A percentile compares a stretch with the other conserved stretches of the same genome.
Evolutionary conservation across 148 eudicot genomes (phyloP).

Genomic region (Camellia granthamiana): DNA sequence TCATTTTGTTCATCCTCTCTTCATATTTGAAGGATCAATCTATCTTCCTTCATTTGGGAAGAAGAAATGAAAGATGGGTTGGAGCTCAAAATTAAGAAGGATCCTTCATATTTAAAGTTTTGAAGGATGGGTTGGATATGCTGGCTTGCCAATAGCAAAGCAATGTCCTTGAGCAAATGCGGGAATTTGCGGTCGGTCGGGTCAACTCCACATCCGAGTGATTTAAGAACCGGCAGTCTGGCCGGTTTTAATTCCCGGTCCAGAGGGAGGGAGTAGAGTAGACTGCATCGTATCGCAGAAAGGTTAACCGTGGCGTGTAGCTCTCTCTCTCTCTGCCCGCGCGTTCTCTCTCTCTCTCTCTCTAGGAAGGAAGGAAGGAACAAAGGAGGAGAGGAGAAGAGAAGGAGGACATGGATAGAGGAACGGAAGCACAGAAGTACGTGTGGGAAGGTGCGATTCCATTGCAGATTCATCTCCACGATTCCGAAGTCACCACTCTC

Average conservation of each 20-base stretch:
- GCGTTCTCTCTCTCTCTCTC: background rate
- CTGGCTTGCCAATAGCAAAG: too few species aligned
- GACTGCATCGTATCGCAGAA: background rate
- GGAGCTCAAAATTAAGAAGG: too few species aligned
- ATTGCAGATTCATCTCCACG: conserved; percentile 84
- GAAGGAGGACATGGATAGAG: conserved; percentile 31
- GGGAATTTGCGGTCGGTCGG: background rate
- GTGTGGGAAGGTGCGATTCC: conserved; percentile 90
- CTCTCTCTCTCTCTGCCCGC: background rate
- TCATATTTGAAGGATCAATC: too few species aligned
- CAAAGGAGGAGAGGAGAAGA: background rate
- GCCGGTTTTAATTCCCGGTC: background rate
- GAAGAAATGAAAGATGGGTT: too few species aligned
- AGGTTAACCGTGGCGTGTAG: background rate
- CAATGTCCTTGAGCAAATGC: too few species aligned
- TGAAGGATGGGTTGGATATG: too few species aligned
- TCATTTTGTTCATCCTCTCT: too few species aligned
- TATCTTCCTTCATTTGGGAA: too few species aligned
- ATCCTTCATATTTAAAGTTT: too few species aligned
- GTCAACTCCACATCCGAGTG: background rate
- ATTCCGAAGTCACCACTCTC: conserved; percentile 91
- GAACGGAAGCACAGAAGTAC: conserved; percentile 54
- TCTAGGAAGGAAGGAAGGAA: background rate
- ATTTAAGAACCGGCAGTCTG: background rate
- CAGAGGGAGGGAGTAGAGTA: background rate